A percentile compares a stretch with the other conserved stretches of the same genome.
phyloP scores from a whole-genome alignment of 192 early-diverging fungal species.

The Chytriomyces confervae region DNA sequence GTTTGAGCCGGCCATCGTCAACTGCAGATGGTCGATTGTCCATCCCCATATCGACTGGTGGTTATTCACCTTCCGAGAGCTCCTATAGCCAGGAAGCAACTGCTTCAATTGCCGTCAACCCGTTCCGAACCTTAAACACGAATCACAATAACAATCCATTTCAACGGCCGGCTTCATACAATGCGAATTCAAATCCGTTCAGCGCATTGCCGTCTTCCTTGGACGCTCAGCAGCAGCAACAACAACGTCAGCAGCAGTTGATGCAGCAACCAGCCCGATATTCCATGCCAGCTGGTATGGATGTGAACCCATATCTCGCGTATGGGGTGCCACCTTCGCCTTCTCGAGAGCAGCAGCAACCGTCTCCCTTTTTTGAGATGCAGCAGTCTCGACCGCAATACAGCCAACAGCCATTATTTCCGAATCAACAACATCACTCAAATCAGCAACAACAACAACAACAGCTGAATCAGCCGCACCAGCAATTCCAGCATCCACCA shows the following conservation, averaged over 20 bases:
- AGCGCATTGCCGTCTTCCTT: constrained; percentile 1
- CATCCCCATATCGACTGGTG: not conserved
- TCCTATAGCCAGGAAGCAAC: not conserved
- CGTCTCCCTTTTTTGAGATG: not conserved
- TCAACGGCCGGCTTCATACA: constrained; percentile 16
- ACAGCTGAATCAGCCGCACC: constrained; percentile 15
- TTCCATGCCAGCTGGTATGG: constrained; percentile 3
- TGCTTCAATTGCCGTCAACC: not conserved
- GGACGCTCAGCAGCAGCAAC: not conserved
- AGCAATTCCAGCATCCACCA: constrained; percentile 21
- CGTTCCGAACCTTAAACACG: not conserved
- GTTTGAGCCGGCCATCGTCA: not conserved
- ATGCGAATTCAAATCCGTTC: not conserved
- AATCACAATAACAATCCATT: constrained; percentile 14
- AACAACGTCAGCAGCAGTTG: not conserved
- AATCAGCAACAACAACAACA: constrained; percentile 1
- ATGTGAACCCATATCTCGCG: not conserved
- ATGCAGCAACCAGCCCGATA: not conserved
- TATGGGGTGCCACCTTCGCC: not conserved
- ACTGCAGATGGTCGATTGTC: not conserved
- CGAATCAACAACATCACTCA: not conserved
- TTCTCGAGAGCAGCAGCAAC: not conserved
- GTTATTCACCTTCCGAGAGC: too few relatives aligned
- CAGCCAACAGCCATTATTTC: not conserved
- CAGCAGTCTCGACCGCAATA: constrained; percentile 8